These are phyloP conservation scores for Fusarium musae DNA, from an alignment of 2,329 filamentous ascomycete species.

Conservation along the genomic window DNA sequence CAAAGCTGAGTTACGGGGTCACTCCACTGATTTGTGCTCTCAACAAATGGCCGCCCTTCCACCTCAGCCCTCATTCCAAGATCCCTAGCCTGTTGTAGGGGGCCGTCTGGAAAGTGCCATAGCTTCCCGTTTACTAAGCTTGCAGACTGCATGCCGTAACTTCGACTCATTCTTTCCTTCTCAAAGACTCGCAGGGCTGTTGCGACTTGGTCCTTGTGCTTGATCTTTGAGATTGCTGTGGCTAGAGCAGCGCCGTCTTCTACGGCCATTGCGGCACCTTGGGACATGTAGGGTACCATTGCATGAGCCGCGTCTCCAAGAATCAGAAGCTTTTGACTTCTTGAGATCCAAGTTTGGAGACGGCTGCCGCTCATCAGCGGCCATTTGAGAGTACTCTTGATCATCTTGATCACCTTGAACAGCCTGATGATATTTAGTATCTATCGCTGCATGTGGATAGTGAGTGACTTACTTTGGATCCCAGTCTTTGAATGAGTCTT, in stretches of 20 bases:
- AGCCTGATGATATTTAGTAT: background rate
- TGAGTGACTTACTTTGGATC: background rate
- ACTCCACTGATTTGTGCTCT: slow-evolving; percentile 16
- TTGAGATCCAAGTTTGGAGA: background rate
- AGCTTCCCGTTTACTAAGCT: slow-evolving; percentile 1
- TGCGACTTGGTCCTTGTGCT: background rate
- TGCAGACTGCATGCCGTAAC: slow-evolving; percentile 10
- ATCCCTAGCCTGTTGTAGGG: background rate
- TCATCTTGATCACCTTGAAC: background rate
- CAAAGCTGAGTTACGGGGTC: slow-evolving; percentile 3
- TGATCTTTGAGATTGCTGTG: background rate
- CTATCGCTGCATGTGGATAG: accelerated
- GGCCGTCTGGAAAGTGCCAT: slow-evolving; percentile 9
- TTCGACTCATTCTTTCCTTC: slow-evolving; percentile 8
- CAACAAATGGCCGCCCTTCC: background rate
- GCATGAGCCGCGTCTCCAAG: slow-evolving; percentile 12
- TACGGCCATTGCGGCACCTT: slow-evolving; percentile 12
- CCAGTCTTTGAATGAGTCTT: background rate
- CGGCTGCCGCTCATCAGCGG: background rate
- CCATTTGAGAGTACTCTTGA: background rate
- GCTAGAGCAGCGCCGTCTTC: slow-evolving; percentile 3
- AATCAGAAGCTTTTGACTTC: background rate
- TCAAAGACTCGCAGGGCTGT: background rate
- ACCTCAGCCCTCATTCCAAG: slow-evolving; percentile 4
- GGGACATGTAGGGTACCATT: slow-evolving; percentile 16